Evolutionary conservation across 805 yeast genomes (phyloP).

Genomic region (Myxozyma melibiosi): DNA sequence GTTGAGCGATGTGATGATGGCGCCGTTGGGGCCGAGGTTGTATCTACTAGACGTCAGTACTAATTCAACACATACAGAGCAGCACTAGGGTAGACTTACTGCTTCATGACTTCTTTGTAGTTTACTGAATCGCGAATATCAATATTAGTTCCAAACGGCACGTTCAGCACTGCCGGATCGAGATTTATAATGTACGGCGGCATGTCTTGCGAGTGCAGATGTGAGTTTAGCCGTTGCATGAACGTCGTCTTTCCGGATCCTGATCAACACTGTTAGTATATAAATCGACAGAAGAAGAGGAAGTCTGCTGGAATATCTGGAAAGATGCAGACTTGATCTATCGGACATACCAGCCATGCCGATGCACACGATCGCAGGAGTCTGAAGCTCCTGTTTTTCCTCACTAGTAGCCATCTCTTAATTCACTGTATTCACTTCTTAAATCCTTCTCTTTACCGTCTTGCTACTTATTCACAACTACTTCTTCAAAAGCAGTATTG

Average conservation of each 20-base stretch:
- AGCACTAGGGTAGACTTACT: constrained; percentile 40
- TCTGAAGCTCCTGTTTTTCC: constrained; percentile 36
- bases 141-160: constrained; percentile 93
- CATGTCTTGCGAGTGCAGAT: constrained; percentile 64
- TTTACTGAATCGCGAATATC: constrained; percentile 96
- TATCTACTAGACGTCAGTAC: constrained; percentile 43
- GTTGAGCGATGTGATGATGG: constrained; percentile 92
- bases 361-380: constrained; percentile 51
- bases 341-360: constrained; percentile 50
- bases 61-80: neutral
- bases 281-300: neutral
- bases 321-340: neutral
- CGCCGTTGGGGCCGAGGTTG: constrained; percentile 96
- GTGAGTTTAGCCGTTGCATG: constrained; percentile 91
- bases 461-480: neutral
- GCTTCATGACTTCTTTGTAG: constrained; percentile 95
- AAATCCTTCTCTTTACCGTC: neutral
- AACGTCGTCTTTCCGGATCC: constrained; percentile 96
- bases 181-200: constrained; percentile 92
- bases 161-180: constrained; percentile 93
- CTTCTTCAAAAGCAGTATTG: too few relatives aligned
- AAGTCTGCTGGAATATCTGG: too few relatives aligned
- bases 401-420: neutral
- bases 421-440: neutral
- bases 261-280: neutral